Base-by-base conservation (phyloP, 2,329 filamentous ascomycete species). In the Orbilia blumenaviensis region DNA sequence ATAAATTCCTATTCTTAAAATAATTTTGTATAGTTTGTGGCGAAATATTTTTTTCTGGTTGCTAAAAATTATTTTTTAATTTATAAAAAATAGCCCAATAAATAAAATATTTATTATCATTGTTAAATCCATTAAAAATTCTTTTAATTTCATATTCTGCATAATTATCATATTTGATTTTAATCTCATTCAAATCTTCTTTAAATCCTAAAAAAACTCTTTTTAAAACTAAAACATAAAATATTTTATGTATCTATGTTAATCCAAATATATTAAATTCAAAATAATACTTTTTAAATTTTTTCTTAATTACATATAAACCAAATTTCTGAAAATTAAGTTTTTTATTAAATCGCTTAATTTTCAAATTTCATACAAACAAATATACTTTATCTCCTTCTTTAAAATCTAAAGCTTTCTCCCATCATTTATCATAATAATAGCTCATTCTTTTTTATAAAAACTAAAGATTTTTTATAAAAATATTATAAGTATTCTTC, bases 221-320 rank as follows among this genome's bases (percentile, higher is more conserved):
- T 41, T 41, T 16, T n/a, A 41, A 16, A 16, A 41, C 16, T 41
- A 16, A 41, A n/a, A 41, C 16, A 50, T 41, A 48, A 25, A 52
- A 50, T 38, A 41, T 41, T n/a, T 41, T 2, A 41, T 41, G 6
- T n/a, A 41, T 74, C 18, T 44, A 16, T 41, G 16, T 38, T 25
- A 48, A n/a, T 38, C 2, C 18, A 25, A 34, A 75, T 62, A 62
- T 71, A 38, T 21, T 54, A 25, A 68, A 69, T 61, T 44, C 32
- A 27, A 32, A 56, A 36, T 62, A 58, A 41, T 50, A 66, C 36
- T 46, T 48, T 42, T 12, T 41, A 48, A 42, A 25, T 21, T 54
- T 10, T 38, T 42, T 46, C 12, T 21, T 38, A 32, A 46, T n/a
- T 41, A 41, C 16, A 18, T 48, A 71, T 25, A 29, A 27, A 48